Evolutionary conservation across 345 rosid genomes (phyloP).

Genomic region (Syzygium oleosum): DNA sequence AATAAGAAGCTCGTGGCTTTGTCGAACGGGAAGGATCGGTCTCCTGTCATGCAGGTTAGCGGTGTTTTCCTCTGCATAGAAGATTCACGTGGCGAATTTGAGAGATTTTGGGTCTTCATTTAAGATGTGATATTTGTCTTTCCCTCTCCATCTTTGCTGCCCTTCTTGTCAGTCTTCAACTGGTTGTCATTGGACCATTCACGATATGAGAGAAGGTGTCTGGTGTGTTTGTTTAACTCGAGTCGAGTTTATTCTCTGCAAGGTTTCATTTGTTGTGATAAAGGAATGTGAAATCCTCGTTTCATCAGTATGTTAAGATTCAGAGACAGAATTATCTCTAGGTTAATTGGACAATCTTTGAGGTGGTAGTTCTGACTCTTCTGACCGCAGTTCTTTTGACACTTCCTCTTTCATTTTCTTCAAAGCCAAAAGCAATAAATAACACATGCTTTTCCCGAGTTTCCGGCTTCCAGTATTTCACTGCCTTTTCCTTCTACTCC

Average conservation of each 20-base stretch:
- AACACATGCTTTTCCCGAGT: neutral
- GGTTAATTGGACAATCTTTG: neutral
- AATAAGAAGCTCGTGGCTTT: constrained; percentile 74
- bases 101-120: neutral
- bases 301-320: neutral
- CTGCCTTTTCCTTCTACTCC: neutral
- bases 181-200: neutral
- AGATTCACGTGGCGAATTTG: neutral
- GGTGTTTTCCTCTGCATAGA: neutral
- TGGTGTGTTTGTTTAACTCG: neutral
- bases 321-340: neutral
- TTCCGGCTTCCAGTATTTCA: neutral
- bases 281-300: neutral
- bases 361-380: neutral
- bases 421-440: neutral
- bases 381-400: neutral
- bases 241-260: neutral
- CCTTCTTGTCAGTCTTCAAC: neutral
- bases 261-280: neutral
- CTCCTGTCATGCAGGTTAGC: constrained; percentile 84
- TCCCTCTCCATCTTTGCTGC: neutral
- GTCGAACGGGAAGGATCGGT: constrained; percentile 48
- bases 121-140: neutral
- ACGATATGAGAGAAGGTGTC: neutral
- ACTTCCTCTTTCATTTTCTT: neutral